These are phyloP conservation scores for Hordeum marinum DNA, from an alignment of 176 grass and related monocot species.

Conservation along the genomic window DNA sequence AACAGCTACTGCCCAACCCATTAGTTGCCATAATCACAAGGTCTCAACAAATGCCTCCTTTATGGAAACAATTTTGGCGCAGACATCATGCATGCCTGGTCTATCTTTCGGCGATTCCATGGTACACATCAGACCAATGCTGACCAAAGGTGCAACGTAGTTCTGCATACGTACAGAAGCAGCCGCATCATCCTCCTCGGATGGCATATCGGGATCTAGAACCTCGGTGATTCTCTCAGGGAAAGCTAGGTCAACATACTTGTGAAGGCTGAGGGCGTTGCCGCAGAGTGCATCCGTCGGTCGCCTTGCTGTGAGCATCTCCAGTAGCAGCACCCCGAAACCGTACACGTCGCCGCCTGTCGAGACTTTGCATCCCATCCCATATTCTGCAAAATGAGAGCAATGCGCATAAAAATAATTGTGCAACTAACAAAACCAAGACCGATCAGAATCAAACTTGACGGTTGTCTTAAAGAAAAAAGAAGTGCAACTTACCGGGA, in stretches of 20 bases:
- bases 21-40: neutral
- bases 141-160: neutral
- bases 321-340: constrained; percentile 18
- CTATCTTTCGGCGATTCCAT: constrained; percentile 27
- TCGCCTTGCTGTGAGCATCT: constrained; percentile 8
- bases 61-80: neutral
- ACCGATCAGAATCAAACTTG: neutral
- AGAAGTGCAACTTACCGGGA: constrained; percentile 8
- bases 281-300: neutral
- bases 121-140: constrained; percentile 21
- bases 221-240: constrained; percentile 11
- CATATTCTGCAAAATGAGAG: constrained; percentile 14
- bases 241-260: neutral
- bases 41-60: constrained; percentile 9
- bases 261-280: neutral
- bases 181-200: neutral
- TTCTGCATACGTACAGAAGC: neutral
- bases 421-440: neutral
- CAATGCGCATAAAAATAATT: neutral
- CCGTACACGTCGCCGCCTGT: neutral
- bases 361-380: neutral
- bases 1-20: neutral
- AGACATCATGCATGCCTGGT: neutral
- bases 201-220: constrained; percentile 22
- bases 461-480: neutral